Evolutionary conservation across 1,139 yeast genomes (phyloP).

Genomic region (Debaryomyces udenii): DNA sequence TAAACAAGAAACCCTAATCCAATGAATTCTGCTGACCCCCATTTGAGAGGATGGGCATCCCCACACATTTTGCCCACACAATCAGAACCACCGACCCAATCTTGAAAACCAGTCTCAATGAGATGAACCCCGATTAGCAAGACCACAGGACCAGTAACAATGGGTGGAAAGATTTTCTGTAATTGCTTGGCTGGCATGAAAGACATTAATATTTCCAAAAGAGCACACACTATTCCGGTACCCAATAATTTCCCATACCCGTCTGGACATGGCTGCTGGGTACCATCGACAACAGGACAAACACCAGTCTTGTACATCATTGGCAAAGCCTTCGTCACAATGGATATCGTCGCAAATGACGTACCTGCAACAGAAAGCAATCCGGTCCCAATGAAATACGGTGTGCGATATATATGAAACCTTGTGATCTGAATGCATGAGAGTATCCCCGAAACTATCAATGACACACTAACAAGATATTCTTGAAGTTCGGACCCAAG

Average conservation of each 20-base stretch:
- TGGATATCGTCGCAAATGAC: slow-evolving; percentile 83
- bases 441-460: slow-evolving; percentile 74
- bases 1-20: slow-evolving; percentile 87
- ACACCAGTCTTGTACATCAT: slow-evolving; percentile 74
- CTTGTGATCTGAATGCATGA: slow-evolving; percentile 80
- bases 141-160: slow-evolving; percentile 93
- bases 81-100: slow-evolving; percentile 89
- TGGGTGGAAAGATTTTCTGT: slow-evolving; percentile 79
- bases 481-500: slow-evolving; percentile 53
- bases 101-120: slow-evolving; percentile 70
- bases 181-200: slow-evolving; percentile 74
- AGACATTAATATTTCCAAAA: slow-evolving; percentile 69
- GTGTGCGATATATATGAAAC: slow-evolving; percentile 71
- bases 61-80: slow-evolving; percentile 51
- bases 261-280: slow-evolving; percentile 80
- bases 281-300: slow-evolving; percentile 64
- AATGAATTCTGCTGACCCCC: slow-evolving; percentile 85
- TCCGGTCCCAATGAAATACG: slow-evolving; percentile 84
- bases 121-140: slow-evolving; percentile 74
- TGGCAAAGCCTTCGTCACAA: slow-evolving; percentile 75
- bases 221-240: slow-evolving; percentile 74
- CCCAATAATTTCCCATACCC: slow-evolving; percentile 89
- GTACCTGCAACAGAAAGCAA: slow-evolving; percentile 87
- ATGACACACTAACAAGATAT: slow-evolving; percentile 76
- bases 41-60: slow-evolving; percentile 49